Conservation (phyloP, 768 basidiomycete genomes). For the Leccinum subgranulosum region DNA sequence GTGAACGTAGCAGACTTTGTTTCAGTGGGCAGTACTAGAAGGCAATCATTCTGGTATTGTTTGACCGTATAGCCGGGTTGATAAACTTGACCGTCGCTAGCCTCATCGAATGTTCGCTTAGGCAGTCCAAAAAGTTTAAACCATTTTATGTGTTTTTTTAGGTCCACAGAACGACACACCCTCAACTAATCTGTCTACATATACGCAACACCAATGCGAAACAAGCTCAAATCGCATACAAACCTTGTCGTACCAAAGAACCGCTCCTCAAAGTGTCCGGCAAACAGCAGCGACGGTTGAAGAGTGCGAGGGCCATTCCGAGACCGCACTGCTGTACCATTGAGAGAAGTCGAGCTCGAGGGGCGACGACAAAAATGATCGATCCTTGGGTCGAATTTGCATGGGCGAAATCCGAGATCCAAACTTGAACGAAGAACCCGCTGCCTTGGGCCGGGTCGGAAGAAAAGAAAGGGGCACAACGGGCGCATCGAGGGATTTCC, state of each 20-base stretch:
- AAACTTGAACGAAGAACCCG: neutral
- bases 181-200: neutral
- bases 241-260: neutral
- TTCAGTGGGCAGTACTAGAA: too few relatives aligned
- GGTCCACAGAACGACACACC: neutral
- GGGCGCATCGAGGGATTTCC: conserved; percentile 5
- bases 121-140: neutral
- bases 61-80: too few relatives aligned
- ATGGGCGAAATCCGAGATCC: neutral
- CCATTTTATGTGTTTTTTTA: neutral
- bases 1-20: too few relatives aligned
- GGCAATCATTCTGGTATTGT: too few relatives aligned
- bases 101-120: too few relatives aligned
- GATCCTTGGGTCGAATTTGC: neutral
- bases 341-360: neutral
- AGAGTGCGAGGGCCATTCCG: neutral
- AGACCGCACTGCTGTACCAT: neutral
- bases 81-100: too few relatives aligned
- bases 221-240: neutral
- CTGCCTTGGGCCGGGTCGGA: neutral
- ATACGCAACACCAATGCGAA: neutral
- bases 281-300: neutral
- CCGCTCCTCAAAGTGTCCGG: neutral
- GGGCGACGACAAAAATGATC: neutral
- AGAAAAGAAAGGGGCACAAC: conserved; percentile 1